Evolutionary conservation across 805 yeast species (phyloP).

Genomic region (Henningerozyma blattae): DNA sequence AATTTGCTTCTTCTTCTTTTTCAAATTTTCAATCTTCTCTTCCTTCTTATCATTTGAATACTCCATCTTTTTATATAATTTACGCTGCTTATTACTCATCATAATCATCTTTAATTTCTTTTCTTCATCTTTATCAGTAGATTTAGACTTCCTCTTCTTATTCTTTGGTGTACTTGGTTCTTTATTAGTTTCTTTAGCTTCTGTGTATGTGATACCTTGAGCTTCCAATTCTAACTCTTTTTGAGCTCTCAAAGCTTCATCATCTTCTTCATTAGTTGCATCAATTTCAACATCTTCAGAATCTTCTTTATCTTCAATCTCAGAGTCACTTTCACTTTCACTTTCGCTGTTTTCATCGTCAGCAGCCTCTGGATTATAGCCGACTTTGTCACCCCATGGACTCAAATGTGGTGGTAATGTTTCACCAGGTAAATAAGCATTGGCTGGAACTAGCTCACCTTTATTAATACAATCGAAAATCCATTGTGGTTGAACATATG

Average conservation of each 20-base stretch:
- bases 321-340: slow-evolving; percentile 40
- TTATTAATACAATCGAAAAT: slow-evolving; percentile 83
- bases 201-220: slow-evolving; percentile 70
- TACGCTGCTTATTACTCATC: slow-evolving; percentile 96
- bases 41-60: slow-evolving; percentile 79
- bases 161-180: slow-evolving; percentile 28
- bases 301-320: slow-evolving; percentile 40
- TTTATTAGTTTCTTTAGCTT: slow-evolving; percentile 31
- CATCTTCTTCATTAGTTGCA: slow-evolving; percentile 42
- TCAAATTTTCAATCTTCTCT: slow-evolving; percentile 54
- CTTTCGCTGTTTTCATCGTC: slow-evolving; percentile 33
- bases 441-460: slow-evolving; percentile 60
- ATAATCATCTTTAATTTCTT: slow-evolving; percentile 87
- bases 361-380: slow-evolving; percentile 69
- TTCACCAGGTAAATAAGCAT: slow-evolving; percentile 87
- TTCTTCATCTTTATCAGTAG: slow-evolving; percentile 49
- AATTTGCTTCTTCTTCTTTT: slow-evolving; percentile 57
- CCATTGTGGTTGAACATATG: slow-evolving; percentile 97
- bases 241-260: slow-evolving; percentile 49
- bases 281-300: slow-evolving; percentile 32
- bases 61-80: slow-evolving; percentile 89
- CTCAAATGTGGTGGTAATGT: slow-evolving; percentile 91
- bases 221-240: slow-evolving; percentile 87
- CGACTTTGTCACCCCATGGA: slow-evolving; percentile 97
- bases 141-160: slow-evolving; percentile 27